Evolutionary conservation across 805 yeast species (phyloP).

Genomic region (Kodamaea nitidulidarum): DNA sequence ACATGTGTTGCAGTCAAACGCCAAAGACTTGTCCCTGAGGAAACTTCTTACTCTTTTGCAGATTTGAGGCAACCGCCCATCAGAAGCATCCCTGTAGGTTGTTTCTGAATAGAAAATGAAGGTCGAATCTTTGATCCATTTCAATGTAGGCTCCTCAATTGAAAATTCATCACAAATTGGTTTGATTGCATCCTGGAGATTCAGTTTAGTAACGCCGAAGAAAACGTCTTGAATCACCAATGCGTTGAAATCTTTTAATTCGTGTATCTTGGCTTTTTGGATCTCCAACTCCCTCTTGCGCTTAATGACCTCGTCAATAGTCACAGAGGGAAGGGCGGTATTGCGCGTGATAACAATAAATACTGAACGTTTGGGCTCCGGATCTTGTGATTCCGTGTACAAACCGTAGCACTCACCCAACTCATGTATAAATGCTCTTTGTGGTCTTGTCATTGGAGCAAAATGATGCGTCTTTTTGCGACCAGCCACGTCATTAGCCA

Average conservation of each 20-base stretch:
- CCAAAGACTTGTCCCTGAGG: conserved; percentile 40
- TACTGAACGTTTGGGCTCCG: conserved; percentile 75
- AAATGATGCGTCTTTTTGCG: conserved; percentile 50
- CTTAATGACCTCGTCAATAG: conserved; percentile 43
- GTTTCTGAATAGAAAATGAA: conserved; percentile 39
- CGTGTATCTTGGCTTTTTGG: conserved; percentile 19
- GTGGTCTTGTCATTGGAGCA: conserved; percentile 67
- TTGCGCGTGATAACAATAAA: conserved; percentile 44
- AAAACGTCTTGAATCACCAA: conserved; percentile 50
- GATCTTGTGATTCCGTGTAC: conserved; percentile 72
- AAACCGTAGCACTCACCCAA: conserved; percentile 57
- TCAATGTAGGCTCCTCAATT: conserved; percentile 25
- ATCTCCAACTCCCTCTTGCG: conserved; percentile 16
- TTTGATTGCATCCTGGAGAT: conserved; percentile 32
- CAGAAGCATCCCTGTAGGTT: conserved; percentile 28
- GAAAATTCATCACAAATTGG: conserved; percentile 20
- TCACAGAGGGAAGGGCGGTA: conserved; percentile 39
- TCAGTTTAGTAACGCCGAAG: conserved; percentile 48
- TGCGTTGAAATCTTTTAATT: conserved; percentile 43
- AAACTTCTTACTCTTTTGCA: conserved; percentile 30
- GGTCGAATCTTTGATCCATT: conserved; percentile 39
- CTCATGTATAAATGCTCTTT: conserved; percentile 67
- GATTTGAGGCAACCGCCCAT: conserved; percentile 39
- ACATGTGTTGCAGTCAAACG: conserved; percentile 47
- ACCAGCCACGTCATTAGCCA: conserved; percentile 14